A percentile compares a stretch with the other conserved stretches of the same genome.
phyloP scores from a whole-genome alignment of 441 rosid species.

The Monsonia emarginata region DNA sequence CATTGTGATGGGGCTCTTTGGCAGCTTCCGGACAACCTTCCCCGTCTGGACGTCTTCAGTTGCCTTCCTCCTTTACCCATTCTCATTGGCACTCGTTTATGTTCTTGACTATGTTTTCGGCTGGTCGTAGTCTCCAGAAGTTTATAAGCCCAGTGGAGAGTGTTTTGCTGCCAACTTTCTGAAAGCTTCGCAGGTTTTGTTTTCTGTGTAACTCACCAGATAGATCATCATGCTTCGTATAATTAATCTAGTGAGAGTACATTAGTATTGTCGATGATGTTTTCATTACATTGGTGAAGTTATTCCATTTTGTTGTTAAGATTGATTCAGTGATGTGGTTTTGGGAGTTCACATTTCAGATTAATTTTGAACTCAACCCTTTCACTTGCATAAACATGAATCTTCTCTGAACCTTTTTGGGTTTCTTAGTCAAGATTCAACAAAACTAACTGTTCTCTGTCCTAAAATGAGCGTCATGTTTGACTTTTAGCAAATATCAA shows the following conservation, averaged over 20 bases:
- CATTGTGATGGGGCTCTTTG: conserved; percentile 19
- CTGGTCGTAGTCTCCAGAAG: conserved; percentile 7
- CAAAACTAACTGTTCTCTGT: too few species aligned
- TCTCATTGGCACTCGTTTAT: conserved; percentile 20
- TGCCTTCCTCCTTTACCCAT: conserved; percentile 25
- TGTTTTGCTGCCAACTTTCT: not conserved
- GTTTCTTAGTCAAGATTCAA: too few species aligned
- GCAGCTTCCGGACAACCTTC: conserved; percentile 25
- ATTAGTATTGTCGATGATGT: not conserved
- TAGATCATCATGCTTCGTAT: not conserved
- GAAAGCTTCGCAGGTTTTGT: too few species aligned
- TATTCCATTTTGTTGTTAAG: too few species aligned
- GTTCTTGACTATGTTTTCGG: conserved; percentile 26
- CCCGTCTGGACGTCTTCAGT: conserved; percentile 25
- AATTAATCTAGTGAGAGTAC: not conserved
- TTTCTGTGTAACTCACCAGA: not conserved
- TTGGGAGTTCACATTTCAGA: too few species aligned
- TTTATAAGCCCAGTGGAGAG: not conserved
- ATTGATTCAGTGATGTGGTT: too few species aligned
- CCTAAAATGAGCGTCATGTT: too few species aligned
- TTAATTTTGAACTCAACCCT: too few species aligned
- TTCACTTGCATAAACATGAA: too few species aligned
- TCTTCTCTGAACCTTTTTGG: too few species aligned
- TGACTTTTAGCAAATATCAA: too few species aligned
- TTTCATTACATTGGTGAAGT: too few species aligned